These are phyloP conservation scores for Torulaspora globosa DNA, from an alignment of 1,139 yeast species.

Conservation along the genomic window DNA sequence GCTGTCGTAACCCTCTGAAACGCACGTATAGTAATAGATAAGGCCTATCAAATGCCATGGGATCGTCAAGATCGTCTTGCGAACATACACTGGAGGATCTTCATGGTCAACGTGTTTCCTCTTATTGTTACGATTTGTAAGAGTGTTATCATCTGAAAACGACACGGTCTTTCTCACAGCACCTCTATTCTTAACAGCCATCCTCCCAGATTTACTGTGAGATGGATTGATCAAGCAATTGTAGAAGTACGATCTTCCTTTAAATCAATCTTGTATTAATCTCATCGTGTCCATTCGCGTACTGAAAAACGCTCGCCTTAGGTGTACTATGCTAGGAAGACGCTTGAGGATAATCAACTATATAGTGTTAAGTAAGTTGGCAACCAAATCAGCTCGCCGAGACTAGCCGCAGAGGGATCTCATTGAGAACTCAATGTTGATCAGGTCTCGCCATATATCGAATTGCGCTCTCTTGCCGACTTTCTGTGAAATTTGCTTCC, in stretches of 20 bases:
- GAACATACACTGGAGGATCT: conserved; percentile 36
- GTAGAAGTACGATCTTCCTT: neutral
- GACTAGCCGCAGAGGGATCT: conserved; percentile 26
- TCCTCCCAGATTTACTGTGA: conserved; percentile 2
- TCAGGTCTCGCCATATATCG: conserved; percentile 66
- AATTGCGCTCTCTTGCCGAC: conserved; percentile 53
- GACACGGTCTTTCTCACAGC: conserved; percentile 39
- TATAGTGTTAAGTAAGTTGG: neutral
- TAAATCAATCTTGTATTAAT: neutral
- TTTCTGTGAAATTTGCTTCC: conserved; percentile 50
- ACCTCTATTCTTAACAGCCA: conserved; percentile 28
- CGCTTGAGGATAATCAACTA: neutral
- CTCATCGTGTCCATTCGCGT: neutral
- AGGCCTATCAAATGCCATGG: conserved; percentile 51
- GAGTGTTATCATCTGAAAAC: conserved; percentile 38
- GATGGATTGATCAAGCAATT: neutral
- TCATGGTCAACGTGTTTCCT: conserved; percentile 30
- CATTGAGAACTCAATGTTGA: conserved; percentile 45
- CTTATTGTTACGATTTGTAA: conserved; percentile 26
- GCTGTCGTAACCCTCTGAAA: conserved; percentile 38
- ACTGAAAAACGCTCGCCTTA: neutral
- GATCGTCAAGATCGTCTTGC: conserved; percentile 36
- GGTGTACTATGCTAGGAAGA: neutral
- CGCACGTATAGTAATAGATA: conserved; percentile 41
- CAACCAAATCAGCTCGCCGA: neutral